Evolutionary conservation across 169 alveolate genomes (phyloP).

Genomic region (Plasmodium reichenowi): DNA sequence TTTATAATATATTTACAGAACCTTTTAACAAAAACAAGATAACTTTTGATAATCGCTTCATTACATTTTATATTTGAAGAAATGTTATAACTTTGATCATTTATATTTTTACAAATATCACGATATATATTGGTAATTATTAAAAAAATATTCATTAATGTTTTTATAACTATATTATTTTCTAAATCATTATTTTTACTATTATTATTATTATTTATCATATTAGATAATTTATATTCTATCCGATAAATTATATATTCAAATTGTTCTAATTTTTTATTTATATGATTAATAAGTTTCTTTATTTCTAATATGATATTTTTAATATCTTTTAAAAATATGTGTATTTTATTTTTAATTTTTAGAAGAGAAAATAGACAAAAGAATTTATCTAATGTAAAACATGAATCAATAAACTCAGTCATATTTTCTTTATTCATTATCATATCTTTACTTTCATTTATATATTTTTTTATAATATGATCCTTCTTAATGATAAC

Average conservation of each 20-base stretch:
- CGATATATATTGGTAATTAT: slow-evolving; percentile 42
- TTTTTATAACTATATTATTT: slow-evolving; percentile 21
- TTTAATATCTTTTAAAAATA: slow-evolving; percentile 28
- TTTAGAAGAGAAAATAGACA: slow-evolving; percentile 41
- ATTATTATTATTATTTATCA: not conserved
- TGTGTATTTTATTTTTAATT: slow-evolving; percentile 37
- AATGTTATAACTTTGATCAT: slow-evolving; percentile 15
- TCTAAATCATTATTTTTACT: slow-evolving; percentile 7
- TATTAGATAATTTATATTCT: slow-evolving; percentile 1
- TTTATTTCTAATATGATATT: slow-evolving; percentile 26
- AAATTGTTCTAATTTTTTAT: slow-evolving; percentile 17
- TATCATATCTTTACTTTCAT: not conserved
- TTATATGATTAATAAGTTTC: slow-evolving; percentile 12
- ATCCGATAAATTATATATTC: slow-evolving; percentile 13
- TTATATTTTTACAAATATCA: slow-evolving; percentile 18
- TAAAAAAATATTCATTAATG: slow-evolving; percentile 48
- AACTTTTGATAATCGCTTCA: slow-evolving; percentile 24
- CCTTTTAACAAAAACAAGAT: slow-evolving; percentile 31
- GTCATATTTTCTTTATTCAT: slow-evolving; percentile 4
- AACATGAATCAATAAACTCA: not conserved
- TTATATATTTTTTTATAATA: slow-evolving; percentile 14
- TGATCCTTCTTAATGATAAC: slow-evolving; percentile 24
- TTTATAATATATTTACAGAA: slow-evolving; percentile 26
- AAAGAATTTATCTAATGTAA: slow-evolving; percentile 29
- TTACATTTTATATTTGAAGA: slow-evolving; percentile 29